Evolutionary conservation across 768 basidiomycete genomes (phyloP).

Genomic region (Calocera viscosa): DNA sequence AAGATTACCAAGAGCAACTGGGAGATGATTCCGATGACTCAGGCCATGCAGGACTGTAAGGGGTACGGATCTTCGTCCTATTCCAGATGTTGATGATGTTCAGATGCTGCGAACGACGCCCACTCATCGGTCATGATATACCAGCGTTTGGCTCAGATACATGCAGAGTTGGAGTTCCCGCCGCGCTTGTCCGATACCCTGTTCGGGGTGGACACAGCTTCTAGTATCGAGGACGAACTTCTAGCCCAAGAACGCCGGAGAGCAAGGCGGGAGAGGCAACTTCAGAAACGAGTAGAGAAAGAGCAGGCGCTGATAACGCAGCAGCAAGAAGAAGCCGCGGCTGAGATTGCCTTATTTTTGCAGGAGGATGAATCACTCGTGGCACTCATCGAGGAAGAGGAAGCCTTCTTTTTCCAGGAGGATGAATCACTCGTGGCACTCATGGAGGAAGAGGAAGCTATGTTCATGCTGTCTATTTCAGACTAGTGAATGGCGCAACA

Average conservation of each 20-base stretch:
- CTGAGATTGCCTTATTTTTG: too few species aligned
- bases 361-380: too few species aligned
- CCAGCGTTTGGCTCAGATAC: background rate
- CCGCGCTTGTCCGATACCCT: background rate
- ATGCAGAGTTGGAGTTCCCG: background rate
- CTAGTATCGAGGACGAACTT: background rate
- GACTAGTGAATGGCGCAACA: too few species aligned
- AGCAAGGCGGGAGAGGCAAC: background rate
- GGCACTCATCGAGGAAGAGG: too few species aligned
- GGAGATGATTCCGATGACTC: background rate
- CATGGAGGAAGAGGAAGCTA: too few species aligned
- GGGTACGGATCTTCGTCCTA: background rate
- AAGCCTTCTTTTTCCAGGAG: too few species aligned
- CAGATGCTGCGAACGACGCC: background rate
- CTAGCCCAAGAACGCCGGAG: background rate
- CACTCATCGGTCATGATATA: background rate
- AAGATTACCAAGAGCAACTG: slow-evolving; percentile 2
- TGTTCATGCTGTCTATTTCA: too few species aligned
- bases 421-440: too few species aligned
- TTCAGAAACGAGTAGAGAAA: background rate
- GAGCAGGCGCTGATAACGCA: background rate
- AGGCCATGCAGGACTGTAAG: slow-evolving; percentile 4
- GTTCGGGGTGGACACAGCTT: background rate
- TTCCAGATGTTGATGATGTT: background rate
- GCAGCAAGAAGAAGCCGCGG: background rate